Percentiles rank a stretch among this genome's conserved stretches.
Conservation (phyloP, 176 grass and related monocot genomes). For the Phyllostachys edulis region DNA sequence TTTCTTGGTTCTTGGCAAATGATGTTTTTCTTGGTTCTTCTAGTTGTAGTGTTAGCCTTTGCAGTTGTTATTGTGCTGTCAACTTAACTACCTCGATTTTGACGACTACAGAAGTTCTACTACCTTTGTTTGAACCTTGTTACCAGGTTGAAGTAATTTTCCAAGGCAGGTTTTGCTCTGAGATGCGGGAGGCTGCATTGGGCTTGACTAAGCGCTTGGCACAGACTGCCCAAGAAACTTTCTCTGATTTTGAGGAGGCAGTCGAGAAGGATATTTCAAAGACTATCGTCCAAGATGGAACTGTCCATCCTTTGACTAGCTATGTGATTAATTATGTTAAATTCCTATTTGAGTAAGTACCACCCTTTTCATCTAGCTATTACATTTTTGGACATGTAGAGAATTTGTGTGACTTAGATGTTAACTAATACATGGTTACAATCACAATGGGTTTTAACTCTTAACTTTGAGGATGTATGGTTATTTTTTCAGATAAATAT, state of each 20-base stretch:
- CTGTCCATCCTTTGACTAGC: slow-evolving; percentile 70
- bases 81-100: slow-evolving; percentile 8
- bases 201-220: slow-evolving; percentile 62
- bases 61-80: slow-evolving; percentile 23
- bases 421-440: neutral
- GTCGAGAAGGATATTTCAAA: slow-evolving; percentile 67
- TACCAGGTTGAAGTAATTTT: slow-evolving; percentile 60
- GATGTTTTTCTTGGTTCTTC: slow-evolving; percentile 21
- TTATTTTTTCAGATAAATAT: neutral
- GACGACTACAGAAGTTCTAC: neutral
- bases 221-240: slow-evolving; percentile 58
- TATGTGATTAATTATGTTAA: slow-evolving; percentile 77
- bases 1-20: slow-evolving; percentile 20
- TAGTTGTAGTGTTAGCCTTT: neutral
- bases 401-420: neutral
- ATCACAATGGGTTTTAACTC: neutral
- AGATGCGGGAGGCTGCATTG: slow-evolving; percentile 52
- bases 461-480: neutral
- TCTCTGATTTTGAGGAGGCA: slow-evolving; percentile 65
- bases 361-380: slow-evolving; percentile 2
- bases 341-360: slow-evolving; percentile 68
- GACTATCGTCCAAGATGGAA: slow-evolving; percentile 55
- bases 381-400: slow-evolving; percentile 9
- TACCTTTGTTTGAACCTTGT: slow-evolving; percentile 27
- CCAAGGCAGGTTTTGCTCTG: slow-evolving; percentile 64